phyloP scores from a whole-genome alignment of 202 grass and related monocot genomes.

The Digitaria exilis region DNA sequence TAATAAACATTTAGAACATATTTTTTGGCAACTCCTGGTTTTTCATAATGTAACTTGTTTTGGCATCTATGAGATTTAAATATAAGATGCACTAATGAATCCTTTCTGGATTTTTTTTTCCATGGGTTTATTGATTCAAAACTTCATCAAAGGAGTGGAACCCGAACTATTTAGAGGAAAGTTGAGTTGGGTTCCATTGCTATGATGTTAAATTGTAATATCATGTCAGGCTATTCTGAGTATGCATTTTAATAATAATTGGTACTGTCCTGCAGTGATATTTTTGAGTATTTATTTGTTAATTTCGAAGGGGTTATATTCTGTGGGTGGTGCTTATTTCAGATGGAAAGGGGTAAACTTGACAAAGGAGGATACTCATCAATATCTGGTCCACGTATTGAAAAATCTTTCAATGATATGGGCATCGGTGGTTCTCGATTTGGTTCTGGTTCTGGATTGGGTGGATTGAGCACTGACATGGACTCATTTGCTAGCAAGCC shows the following conservation, averaged over 20 bases:
- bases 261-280: not conserved
- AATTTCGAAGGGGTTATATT: constrained; percentile 14
- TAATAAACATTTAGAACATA: too few species aligned
- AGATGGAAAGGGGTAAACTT: constrained; percentile 83
- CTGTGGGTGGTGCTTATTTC: constrained; percentile 34
- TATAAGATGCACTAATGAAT: not conserved
- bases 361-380: constrained; percentile 87
- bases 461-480: constrained; percentile 59
- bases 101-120: too few species aligned
- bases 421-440: constrained; percentile 71
- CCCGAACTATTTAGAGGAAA: not conserved
- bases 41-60: not conserved
- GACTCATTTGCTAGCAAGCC: constrained; percentile 69
- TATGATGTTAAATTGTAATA: not conserved
- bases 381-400: constrained; percentile 74
- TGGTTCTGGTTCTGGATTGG: constrained; percentile 69
- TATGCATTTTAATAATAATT: constrained; percentile 19
- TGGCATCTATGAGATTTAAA: not conserved
- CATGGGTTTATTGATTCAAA: not conserved
- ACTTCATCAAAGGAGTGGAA: not conserved
- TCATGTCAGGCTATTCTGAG: not conserved
- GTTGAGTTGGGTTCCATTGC: not conserved
- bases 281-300: constrained; percentile 16
- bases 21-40: too few species aligned
- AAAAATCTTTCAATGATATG: constrained; percentile 77